Evolutionary conservation across 1,139 yeast genomes (phyloP).

Genomic region (Hansenula sp.): DNA sequence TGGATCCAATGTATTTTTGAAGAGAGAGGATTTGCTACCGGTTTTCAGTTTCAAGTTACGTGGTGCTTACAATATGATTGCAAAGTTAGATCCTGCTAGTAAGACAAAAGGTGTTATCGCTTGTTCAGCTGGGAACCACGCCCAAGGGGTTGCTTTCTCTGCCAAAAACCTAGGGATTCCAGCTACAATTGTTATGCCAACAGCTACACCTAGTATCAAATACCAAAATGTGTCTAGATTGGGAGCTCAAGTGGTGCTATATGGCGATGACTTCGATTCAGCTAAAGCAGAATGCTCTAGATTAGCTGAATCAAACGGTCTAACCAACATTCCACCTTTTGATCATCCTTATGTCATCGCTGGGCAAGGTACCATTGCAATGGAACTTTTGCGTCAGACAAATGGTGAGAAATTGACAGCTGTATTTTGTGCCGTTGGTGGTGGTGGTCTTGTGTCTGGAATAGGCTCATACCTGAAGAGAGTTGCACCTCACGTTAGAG

Average conservation of each 20-base stretch:
- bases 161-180: conserved; percentile 83
- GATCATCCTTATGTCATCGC: conserved; percentile 98
- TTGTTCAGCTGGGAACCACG: conserved; percentile 98
- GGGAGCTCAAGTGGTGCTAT: conserved; percentile 90
- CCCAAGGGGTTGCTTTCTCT: conserved; percentile 96
- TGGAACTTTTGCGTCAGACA: conserved; percentile 87
- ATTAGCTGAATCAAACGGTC: conserved; percentile 61
- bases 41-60: conserved; percentile 94
- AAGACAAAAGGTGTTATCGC: conserved; percentile 91
- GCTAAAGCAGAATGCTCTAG: conserved; percentile 88
- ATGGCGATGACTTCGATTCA: conserved; percentile 90
- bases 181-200: conserved; percentile 97
- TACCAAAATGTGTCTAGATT: conserved; percentile 85
- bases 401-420: conserved; percentile 77
- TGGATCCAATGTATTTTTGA: conserved; percentile 69
- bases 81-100: conserved; percentile 67
- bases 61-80: conserved; percentile 97
- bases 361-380: conserved; percentile 98
- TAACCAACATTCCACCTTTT: conserved; percentile 92
- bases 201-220: conserved; percentile 93
- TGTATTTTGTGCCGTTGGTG: conserved; percentile 91
- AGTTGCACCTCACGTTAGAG: conserved; percentile 94
- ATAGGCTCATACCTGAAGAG: conserved; percentile 85
- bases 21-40: conserved; percentile 90
- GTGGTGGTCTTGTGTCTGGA: conserved; percentile 95